Percentiles rank a stretch among this genome's conserved stretches.
Evolutionary conservation across 1,139 yeast species (phyloP).

Genomic region (Arxiozyma heterogenica): DNA sequence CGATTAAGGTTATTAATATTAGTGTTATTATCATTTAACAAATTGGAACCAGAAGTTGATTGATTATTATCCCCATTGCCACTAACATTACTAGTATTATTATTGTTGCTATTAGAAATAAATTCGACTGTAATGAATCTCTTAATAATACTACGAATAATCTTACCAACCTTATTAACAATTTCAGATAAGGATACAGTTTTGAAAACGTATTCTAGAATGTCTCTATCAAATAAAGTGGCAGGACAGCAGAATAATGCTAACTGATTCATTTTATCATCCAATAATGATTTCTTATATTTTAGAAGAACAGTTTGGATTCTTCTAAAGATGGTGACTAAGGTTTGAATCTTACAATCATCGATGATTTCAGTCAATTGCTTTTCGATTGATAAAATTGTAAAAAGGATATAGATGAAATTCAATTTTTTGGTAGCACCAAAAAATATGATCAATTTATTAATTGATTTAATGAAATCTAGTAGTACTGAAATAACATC

Average conservation of each 20-base stretch:
- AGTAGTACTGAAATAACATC: conserved; percentile 4
- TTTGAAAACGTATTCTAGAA: conserved; percentile 12
- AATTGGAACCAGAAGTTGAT: not conserved
- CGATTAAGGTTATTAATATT: not conserved
- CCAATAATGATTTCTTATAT: conserved; percentile 7
- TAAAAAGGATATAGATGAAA: conserved; percentile 10
- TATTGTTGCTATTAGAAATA: not conserved
- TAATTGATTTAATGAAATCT: conserved; percentile 7
- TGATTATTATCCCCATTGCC: not conserved
- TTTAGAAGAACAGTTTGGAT: conserved; percentile 6
- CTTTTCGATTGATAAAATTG: conserved; percentile 12
- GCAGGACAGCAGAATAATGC: conserved; percentile 17
- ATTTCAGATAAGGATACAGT: conserved; percentile 15
- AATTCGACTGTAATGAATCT: conserved; percentile 10
- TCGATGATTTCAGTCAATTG: conserved; percentile 7
- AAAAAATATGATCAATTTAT: conserved; percentile 10
- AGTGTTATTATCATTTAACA: not conserved
- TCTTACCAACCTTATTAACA: conserved; percentile 11
- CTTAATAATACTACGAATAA: conserved; percentile 7
- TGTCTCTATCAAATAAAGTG: conserved; percentile 14
- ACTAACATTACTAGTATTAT: not conserved
- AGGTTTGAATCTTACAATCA: conserved; percentile 6
- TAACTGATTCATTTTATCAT: conserved; percentile 11
- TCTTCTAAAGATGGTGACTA: conserved; percentile 7
- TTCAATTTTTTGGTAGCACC: conserved; percentile 7